A percentile compares a stretch with the other conserved stretches of the same genome.
Conservation (phyloP, 31 red algal genomes). For the Odonthalia washingtoniensis region DNA sequence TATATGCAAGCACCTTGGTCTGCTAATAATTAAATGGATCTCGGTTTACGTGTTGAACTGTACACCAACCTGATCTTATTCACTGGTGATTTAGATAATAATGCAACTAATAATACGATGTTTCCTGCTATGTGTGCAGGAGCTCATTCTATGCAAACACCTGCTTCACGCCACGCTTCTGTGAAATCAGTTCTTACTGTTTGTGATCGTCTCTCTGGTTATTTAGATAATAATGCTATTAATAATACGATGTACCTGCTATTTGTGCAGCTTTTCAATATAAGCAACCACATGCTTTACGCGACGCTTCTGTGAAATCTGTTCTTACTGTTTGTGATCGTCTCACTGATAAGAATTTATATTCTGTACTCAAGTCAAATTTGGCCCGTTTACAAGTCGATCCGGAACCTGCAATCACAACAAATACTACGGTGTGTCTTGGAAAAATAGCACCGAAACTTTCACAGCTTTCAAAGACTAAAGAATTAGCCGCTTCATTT, state of each 20-base stretch:
- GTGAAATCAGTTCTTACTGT: no score
- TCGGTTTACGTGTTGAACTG: conserved; percentile 68
- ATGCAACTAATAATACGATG: no score
- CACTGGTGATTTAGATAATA: conserved; percentile 57
- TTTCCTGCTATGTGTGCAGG: no score
- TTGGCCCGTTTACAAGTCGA: conserved; percentile 94
- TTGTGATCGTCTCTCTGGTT: no score
- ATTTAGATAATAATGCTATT: no score
- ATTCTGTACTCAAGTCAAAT: conserved; percentile 89
- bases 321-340: conserved; percentile 61
- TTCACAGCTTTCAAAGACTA: conserved; percentile 63
- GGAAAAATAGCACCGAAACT: conserved; percentile 78
- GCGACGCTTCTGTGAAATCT: conserved; percentile 88
- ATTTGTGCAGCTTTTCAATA: conserved; percentile 72
- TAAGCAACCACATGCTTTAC: conserved; percentile 71
- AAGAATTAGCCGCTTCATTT: conserved; percentile 93
- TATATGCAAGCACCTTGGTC: conserved; percentile 76
- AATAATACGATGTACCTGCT: conserved; percentile 76
- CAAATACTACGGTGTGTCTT: conserved; percentile 98
- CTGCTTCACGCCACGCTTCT: no score
- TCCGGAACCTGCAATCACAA: conserved; percentile 93
- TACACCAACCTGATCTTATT: conserved; percentile 75
- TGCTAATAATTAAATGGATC: conserved; percentile 55
- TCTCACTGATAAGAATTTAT: conserved; percentile 85
- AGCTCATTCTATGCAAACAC: no score